phyloP scores from a whole-genome alignment of 108 stramenopile genomes.

The Cylindrotheca closterium region DNA sequence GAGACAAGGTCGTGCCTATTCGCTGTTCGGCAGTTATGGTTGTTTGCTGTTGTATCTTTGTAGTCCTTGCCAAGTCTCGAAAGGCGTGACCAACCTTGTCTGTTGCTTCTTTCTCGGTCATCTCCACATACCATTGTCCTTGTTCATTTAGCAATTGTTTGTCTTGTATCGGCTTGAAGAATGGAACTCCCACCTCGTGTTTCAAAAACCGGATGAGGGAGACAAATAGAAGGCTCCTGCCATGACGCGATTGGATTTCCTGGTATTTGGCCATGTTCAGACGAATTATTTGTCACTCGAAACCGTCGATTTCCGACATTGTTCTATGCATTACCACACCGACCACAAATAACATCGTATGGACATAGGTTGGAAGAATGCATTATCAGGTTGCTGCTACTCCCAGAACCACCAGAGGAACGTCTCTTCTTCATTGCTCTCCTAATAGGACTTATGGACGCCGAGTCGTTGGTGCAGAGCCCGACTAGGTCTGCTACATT shows the following conservation, averaged over 20 bases:
- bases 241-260: neutral
- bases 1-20: too few species aligned
- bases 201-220: conserved; percentile 5
- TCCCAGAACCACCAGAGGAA: too few species aligned
- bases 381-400: too few species aligned
- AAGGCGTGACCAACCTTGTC: conserved; percentile 41
- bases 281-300: neutral
- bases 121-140: neutral
- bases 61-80: conserved; percentile 18
- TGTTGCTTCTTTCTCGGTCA: conserved; percentile 15
- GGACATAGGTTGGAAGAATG: too few species aligned
- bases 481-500: too few species aligned
- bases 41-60: neutral
- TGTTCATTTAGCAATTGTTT: conserved; percentile 9
- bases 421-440: too few species aligned
- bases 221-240: neutral
- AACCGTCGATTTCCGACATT: neutral
- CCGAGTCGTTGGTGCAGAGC: too few species aligned
- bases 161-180: conserved; percentile 12
- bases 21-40: too few species aligned
- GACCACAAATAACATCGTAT: neutral
- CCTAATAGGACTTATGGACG: too few species aligned
- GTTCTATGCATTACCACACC: neutral
- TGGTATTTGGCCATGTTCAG: neutral
- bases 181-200: conserved; percentile 25